Evolutionary conservation across 2,329 filamentous ascomycete species (phyloP), one percentile per base, ranked within the genome.

Genomic region (Aspergillus sp.): DNA sequence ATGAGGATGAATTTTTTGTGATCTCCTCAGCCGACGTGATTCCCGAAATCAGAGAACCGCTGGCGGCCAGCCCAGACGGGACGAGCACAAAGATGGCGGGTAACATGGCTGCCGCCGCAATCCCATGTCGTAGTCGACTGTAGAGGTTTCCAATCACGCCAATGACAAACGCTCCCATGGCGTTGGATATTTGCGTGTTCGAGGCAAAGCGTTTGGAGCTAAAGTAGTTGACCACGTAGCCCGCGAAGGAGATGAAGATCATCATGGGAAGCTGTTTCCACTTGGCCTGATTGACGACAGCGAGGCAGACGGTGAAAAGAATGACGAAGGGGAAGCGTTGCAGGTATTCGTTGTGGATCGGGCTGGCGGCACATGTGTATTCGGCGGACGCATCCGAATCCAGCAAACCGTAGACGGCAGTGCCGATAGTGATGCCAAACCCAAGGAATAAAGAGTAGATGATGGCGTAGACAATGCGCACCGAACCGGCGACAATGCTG

Each of bases 81-180:
- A 84, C 80, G 47, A 82, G 79, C 1, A 83, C 79, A 51, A 94
- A 95, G 54, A 96, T 95, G 12, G 87, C 90, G 0, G 90, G 90
- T 6, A 95, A 72, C 75, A 96, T 88, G 4, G 88, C 86, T 0
- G 89, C 88, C 0, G 89, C 89, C 0, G 90, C 90, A 3, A 95
- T 77, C 1, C 86, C 87, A 61, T 91, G 89, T 12, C 85, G 66
- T 13, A 76, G 58, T 7, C 88, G 80, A 27, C 85, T 85, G 69
- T 94, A 93, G 2, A 90, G 61, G 54, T 94, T 94, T 7, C 87
- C 88, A 40, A 90, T 70, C 33, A 91, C 78, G n/a, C 89, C 89
- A 12, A 94, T 82, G 1, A 81, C 80, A 42, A 94, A 76, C 0
- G 89, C 88, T 28, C 87, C 87, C 5, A 94, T 75, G 29, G 88